Base-by-base conservation (phyloP, 2,329 filamentous ascomycete species). In the Cordyceps javanica region DNA sequence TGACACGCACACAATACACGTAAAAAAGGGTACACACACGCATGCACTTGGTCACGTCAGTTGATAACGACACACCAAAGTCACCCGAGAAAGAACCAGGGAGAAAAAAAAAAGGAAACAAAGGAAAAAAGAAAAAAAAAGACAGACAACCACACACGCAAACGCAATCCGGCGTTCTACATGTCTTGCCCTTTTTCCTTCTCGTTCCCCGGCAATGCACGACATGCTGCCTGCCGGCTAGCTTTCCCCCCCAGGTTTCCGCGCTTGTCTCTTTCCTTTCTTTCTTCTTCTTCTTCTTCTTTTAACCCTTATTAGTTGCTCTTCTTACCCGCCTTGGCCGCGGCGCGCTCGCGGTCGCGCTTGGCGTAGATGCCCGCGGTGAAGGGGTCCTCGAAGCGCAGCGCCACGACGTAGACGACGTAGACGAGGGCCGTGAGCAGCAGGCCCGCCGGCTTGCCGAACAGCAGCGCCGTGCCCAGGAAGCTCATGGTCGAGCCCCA, bases 401-500 rank as follows among this genome's bases (percentile, higher is more conserved):
- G 79, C 11, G 93, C 93, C 61, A 96, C 74, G 68, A 86, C 77
- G 73, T 97, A 97, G 58, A 91, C 83, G 26, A 87, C 67, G 64
- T 88, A 82, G 14, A 97, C 92, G 75, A 89, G 80, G 16, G 72
- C 77, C 0, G 90, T 91, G 65, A 97, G 72, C 52, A 93, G 67
- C 38, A 97, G 64, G 1, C 94, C 94, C 1, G 93, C 94, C 0
- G 91, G 91, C 75, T 91, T 94, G 57, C 90, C 91, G 67, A 86
- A 91, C 70, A 90, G 84, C 59, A 99, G 75, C 5, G 93, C 90
- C 2, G 88, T 89, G 25, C 90, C 94, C 58, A 97, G 75, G 75
- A 99, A 99, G 75, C 88, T 93, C 81, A 96, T 81, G 25, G 93
- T 94, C 61, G 87, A 91, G 59, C 94, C 94, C 77, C 91, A 89